phyloP scores from a whole-genome alignment of 2,329 filamentous ascomycete species.

The Botrytis squamosa region DNA sequence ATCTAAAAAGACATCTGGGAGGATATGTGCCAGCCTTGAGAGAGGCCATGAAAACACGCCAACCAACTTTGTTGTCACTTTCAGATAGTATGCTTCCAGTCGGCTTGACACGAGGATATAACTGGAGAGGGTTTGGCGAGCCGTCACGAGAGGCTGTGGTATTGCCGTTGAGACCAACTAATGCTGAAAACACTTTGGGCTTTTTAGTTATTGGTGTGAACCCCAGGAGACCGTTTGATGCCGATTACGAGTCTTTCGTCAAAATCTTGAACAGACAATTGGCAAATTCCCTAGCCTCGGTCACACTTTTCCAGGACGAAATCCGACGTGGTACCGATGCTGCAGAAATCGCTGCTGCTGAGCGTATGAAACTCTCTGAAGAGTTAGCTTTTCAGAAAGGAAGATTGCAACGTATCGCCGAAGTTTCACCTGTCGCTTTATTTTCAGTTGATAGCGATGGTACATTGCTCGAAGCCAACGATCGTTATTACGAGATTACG shows the following conservation, averaged over 20 bases:
- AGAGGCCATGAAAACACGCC: slow-evolving; percentile 66
- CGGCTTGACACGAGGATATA: slow-evolving; percentile 63
- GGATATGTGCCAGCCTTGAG: slow-evolving; percentile 76
- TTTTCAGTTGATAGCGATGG: slow-evolving; percentile 75
- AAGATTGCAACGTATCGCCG: slow-evolving; percentile 62
- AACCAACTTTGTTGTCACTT: slow-evolving; percentile 64
- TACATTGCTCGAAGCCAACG: slow-evolving; percentile 74
- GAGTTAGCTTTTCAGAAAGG: slow-evolving; percentile 33
- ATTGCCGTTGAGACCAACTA: slow-evolving; percentile 73
- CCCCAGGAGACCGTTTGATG: slow-evolving; percentile 72
- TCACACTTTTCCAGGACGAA: slow-evolving; percentile 79
- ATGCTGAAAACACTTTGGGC: slow-evolving; percentile 57
- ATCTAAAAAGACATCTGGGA: slow-evolving; percentile 65
- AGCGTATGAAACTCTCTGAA: slow-evolving; percentile 42
- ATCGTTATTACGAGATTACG: slow-evolving; percentile 72
- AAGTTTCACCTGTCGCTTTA: slow-evolving; percentile 78
- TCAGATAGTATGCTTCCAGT: slow-evolving; percentile 63
- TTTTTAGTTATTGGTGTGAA: slow-evolving; percentile 52
- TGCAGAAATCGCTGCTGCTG: slow-evolving; percentile 69
- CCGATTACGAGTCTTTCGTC: slow-evolving; percentile 75
- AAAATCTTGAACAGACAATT: slow-evolving; percentile 71
- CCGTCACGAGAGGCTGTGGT: slow-evolving; percentile 69
- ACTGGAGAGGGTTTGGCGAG: slow-evolving; percentile 70
- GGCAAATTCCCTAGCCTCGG: slow-evolving; percentile 75
- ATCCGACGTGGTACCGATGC: slow-evolving; percentile 70